phyloP scores from a whole-genome alignment of 345 rosid species.

The Jatropha curcas region DNA sequence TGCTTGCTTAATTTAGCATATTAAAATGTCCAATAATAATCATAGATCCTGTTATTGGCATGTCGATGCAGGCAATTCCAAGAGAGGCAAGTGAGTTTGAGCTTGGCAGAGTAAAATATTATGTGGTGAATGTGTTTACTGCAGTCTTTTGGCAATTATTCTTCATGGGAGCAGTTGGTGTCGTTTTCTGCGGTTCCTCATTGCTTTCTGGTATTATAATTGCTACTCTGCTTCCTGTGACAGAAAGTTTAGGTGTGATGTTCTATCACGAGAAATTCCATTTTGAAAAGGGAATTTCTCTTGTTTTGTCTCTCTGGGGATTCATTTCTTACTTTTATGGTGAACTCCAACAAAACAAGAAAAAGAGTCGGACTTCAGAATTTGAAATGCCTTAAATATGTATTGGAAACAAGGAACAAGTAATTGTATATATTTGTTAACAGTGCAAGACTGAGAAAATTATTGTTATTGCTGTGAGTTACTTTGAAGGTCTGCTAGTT shows the following conservation, averaged over 20 bases:
- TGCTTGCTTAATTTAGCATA: background rate
- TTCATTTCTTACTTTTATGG: constrained; percentile 36
- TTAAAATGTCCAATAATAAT: background rate
- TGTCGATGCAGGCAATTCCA: constrained; percentile 31
- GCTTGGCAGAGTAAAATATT: constrained; percentile 27
- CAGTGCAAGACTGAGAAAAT: background rate
- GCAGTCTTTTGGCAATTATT: constrained; percentile 39
- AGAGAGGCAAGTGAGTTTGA: constrained; percentile 21
- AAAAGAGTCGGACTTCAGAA: constrained; percentile 9
- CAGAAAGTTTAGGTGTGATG: constrained; percentile 31
- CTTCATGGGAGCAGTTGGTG: constrained; percentile 44
- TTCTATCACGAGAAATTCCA: constrained; percentile 31
- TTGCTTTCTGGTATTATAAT: constrained; percentile 38
- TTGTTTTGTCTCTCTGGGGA: constrained; percentile 35
- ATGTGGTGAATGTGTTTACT: constrained; percentile 17
- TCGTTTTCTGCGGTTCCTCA: constrained; percentile 26
- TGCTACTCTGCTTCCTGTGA: constrained; percentile 31
- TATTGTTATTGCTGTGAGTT: background rate
- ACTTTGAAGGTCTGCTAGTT: constrained; percentile 5
- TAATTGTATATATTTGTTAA: background rate
- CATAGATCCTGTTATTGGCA: background rate
- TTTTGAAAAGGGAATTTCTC: constrained; percentile 27
- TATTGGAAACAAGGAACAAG: background rate
- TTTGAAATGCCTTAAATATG: background rate
- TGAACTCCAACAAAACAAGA: constrained; percentile 19